Percentiles rank a stretch among this genome's conserved stretches.
Conservation (phyloP, 1,284 basidiomycete species). For the Phenoliferia sp. region DNA sequence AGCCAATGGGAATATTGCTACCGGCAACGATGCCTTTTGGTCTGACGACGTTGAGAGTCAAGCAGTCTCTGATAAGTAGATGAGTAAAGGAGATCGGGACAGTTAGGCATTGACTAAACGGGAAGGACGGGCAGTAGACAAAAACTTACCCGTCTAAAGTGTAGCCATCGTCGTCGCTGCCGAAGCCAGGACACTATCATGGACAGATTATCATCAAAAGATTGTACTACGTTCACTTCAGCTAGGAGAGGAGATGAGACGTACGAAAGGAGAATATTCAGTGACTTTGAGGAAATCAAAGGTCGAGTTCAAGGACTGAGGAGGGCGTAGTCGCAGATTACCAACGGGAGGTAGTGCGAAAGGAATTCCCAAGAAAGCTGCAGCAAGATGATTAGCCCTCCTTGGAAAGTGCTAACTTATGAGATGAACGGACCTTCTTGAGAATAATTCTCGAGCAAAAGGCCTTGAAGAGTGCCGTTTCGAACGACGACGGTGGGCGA, state of each 20-base stretch:
- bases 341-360: constrained; percentile 51
- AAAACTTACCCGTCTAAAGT: constrained; percentile 21
- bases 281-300: constrained; percentile 1
- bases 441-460: background rate
- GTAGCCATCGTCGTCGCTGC: constrained; percentile 5
- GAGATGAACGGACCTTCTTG: constrained; percentile 9
- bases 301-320: constrained; percentile 40
- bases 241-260: background rate
- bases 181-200: constrained; percentile 13
- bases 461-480: constrained; percentile 18
- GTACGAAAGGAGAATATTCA: background rate
- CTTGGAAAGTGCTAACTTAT: background rate
- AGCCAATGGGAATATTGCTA: constrained; percentile 36
- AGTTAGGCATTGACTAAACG: no score
- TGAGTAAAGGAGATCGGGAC: no score
- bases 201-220: constrained; percentile 2
- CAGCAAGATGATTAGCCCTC: fast-evolving
- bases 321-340: constrained; percentile 51
- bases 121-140: no score
- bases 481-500: constrained; percentile 4
- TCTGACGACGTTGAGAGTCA: constrained; percentile 32
- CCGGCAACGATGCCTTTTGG: constrained; percentile 25
- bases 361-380: constrained; percentile 49
- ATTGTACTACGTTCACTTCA: background rate
- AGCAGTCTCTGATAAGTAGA: no score